Evolutionary conservation across 1,284 basidiomycete genomes (phyloP), one percentile per base, ranked within the genome.

Genomic region (Pterula multifida): DNA sequence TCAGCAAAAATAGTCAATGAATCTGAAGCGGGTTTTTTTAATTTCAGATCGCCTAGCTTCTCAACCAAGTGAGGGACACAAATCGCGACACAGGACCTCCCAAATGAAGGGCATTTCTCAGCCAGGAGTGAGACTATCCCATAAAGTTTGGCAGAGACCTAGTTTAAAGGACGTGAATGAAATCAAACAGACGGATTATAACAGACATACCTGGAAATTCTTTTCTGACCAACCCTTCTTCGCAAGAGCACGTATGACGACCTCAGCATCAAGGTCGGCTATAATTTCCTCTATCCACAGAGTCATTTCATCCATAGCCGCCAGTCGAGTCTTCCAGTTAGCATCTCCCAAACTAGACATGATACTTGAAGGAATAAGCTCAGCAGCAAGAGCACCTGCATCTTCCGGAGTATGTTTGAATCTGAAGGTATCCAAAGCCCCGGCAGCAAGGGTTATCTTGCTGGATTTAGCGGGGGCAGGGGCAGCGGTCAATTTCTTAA

Each of bases 141-240:
- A 64, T 90, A 96, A 45, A 96, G 65, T 66, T 93, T 95, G 12
- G 81, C 70, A 3, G 89, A 92, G 32, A 98, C 93, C 90, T 94
- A 56, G 45, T 21, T 26, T 48, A 47, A 11, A 19, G 50, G 48
- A 19, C 49, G 48, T 49, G 13, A 26, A 26, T 4, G 26, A 47
- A 50, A 45, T 47, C 49, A 42, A 36, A 50, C 28, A 52, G 26
- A 45, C n/a, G 49, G 49, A 32, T 23, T 17, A 13, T 54, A 49
- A 2, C 21, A 15, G 35, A 62, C 73, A 52, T 55, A 87, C 90
- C 71, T 99, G 96, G 61, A 98, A 98, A 61, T 98, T 99, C 75
- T 97, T 98, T 68, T 99, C 96, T 36, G 77, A 79, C 93, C 92
- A 97, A 1, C 95, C 93, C 60, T 89, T 93, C 73, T 96, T 98